Percentiles rank a stretch among this genome's conserved stretches.
Conservation (phyloP, 2,329 filamentous ascomycete genomes). For the Epicoccum nigrum region DNA sequence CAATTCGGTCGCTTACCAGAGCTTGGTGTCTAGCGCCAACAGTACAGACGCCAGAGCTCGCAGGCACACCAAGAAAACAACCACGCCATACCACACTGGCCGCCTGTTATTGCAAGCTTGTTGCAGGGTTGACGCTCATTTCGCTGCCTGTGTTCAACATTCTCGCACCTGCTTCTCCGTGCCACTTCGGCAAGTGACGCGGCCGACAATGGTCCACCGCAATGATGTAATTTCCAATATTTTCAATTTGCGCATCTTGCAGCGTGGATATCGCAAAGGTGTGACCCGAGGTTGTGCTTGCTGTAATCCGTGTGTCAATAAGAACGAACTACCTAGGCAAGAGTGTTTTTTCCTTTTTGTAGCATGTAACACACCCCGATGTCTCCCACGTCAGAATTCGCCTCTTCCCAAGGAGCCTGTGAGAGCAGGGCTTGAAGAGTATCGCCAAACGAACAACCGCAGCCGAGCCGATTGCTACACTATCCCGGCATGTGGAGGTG, state of each 20-base stretch:
- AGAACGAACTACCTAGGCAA: background rate
- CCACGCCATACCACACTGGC: background rate
- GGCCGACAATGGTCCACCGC: constrained; percentile 4
- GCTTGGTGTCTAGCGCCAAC: constrained; percentile 13
- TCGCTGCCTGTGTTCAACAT: background rate
- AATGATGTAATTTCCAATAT: constrained; percentile 4
- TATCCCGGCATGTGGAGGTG: constrained; percentile 15
- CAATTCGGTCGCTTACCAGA: constrained; percentile 15
- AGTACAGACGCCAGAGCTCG: constrained; percentile 8
- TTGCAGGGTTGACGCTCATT: constrained; percentile 5
- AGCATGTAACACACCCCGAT: background rate
- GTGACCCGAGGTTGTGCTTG: constrained; percentile 2
- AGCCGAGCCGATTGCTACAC: constrained; percentile 18
- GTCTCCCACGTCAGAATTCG: background rate
- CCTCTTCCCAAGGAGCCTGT: constrained; percentile 5
- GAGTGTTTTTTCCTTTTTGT: background rate
- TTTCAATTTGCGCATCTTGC: background rate
- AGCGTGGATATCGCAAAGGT: constrained; percentile 10
- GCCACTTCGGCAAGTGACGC: constrained; percentile 10
- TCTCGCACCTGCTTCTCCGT: constrained; percentile 1
- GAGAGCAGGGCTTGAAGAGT: constrained; percentile 20
- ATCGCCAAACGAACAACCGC: constrained; percentile 17
- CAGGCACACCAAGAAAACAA: background rate
- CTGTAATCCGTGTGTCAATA: constrained; percentile 12
- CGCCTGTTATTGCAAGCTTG: constrained; percentile 5